Conservation (phyloP, 257 asterid genomes). For the Eucommia ulmoides region DNA sequence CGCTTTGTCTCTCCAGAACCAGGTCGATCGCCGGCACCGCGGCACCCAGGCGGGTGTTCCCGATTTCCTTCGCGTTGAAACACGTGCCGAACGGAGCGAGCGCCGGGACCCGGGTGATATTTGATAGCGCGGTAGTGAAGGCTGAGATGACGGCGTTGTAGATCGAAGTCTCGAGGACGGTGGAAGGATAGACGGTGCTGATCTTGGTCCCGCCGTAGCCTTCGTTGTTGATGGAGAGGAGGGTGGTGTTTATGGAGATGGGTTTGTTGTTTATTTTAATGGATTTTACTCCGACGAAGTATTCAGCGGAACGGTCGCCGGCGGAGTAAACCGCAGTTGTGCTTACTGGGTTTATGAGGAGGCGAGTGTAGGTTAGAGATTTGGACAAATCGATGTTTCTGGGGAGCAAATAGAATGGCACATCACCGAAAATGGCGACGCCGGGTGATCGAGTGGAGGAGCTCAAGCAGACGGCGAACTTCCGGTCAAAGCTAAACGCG, state of each 20-base stretch:
- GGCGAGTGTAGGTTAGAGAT: slow-evolving; percentile 53
- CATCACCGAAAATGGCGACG: slow-evolving; percentile 54
- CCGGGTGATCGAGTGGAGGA: slow-evolving; percentile 34
- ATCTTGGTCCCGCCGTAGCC: slow-evolving; percentile 60
- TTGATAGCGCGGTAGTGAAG: background rate
- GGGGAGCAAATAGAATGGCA: slow-evolving; percentile 30
- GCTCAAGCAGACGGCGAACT: slow-evolving; percentile 55
- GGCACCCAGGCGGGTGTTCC: slow-evolving; percentile 22
- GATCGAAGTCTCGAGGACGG: slow-evolving; percentile 26
- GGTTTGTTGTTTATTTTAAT: slow-evolving; percentile 22
- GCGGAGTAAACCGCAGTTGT: slow-evolving; percentile 9
- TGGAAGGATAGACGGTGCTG: slow-evolving; percentile 44
- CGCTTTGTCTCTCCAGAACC: slow-evolving; percentile 27
- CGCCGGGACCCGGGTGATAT: slow-evolving; percentile 15
- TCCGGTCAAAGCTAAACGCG: slow-evolving; percentile 48
- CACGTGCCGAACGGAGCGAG: slow-evolving; percentile 47
- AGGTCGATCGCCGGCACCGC: slow-evolving; percentile 37
- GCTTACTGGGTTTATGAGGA: slow-evolving; percentile 17
- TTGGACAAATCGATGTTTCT: slow-evolving; percentile 23
- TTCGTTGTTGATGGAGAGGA: slow-evolving; percentile 26
- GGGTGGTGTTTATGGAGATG: slow-evolving; percentile 22
- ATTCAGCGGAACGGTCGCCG: slow-evolving; percentile 50
- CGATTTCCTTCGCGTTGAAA: slow-evolving; percentile 23
- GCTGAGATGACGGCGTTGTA: slow-evolving; percentile 19
- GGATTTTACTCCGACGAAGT: slow-evolving; percentile 40